Evolutionary conservation across 176 grass and related monocot species (phyloP), one percentile per base, ranked within the genome.

Genomic region (Chrysopogon serrulatus): DNA sequence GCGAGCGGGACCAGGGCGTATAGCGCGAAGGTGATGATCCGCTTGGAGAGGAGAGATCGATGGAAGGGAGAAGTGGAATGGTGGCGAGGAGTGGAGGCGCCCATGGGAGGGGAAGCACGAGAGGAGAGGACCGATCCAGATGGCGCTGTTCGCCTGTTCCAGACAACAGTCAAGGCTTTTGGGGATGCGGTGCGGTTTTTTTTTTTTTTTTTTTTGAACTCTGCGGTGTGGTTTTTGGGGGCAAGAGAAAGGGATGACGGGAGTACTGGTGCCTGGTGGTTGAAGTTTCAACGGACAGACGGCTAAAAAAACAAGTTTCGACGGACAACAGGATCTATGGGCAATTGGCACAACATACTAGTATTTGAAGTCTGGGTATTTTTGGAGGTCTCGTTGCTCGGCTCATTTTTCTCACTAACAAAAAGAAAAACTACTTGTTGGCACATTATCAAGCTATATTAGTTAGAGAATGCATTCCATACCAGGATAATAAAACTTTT

Each of bases 1-100:
- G 45, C 65, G 24, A 93, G 76, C 13, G 88, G 91, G 26, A 90
- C 19, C 53, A 88, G 70, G 16, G 66, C 43, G 76, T 79, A 90
- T 65, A 93, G 70, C 31, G 57, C 57, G 7, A 37, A 85, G 73
- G 65, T 26, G 36, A 88, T 18, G 81, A 90, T 78, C 75, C 84
- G 87, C 84, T 84, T 84, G 51, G 65, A 16, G 77, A 88, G 73
- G 56, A 36, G 63, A 21, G 51, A 35, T 71, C 39, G 28, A 31
- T 24, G 68, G 39, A 71, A 26, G 76, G 35, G 10, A 1, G 34
- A 45, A 3, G n/a, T 34, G 69, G 32, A 5, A 34, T 64, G 81
- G 83, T 65, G 74, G 43, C 30, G 72, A 16, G 63, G 44, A 28
- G 43, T 26, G 44, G 66, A 44, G 31, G 47, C 35, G 59, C 45